Evolutionary conservation across 257 asterid genomes (phyloP), one percentile per base, ranked within the genome.

Genomic region (Petunia secreta): DNA sequence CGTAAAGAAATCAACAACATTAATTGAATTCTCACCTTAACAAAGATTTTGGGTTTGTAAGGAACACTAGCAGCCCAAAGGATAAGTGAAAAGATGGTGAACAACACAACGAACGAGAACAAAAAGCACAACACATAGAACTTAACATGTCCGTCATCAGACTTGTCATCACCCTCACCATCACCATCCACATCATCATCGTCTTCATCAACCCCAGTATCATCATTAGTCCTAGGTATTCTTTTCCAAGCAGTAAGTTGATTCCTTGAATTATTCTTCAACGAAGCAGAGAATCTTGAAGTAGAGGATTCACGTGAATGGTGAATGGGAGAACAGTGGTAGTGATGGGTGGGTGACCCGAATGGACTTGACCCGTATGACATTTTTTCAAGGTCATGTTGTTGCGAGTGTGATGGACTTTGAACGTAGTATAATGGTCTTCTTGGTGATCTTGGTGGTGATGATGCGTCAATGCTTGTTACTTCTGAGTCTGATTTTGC

Each of bases 281-380:
- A 57, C 8, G 97, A 89, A 48, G 91, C 97, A 1, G 97, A 91
- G 92, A 87, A 93, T 38, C 97, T 76, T 0, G 97, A 93, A 13
- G 97, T 95, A 36, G 98, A 95, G 2, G 98, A 95, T 77, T 95
- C 98, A 8, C 98, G 87, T 2, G 98, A 95, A 87, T 95, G 98
- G 91, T 95, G 97, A 65, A 92, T 91, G 46, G 98, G 98, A 1
- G 98, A 94, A 81, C 96, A 94, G 81, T 94, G 96, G 69, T 86
- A 89, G 7, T 81, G 83, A 69, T 92, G 97, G 69, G 92, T 8
- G 1, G 98, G 98, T 0, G 98, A 93, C n/a, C 91, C 97, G 75
- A 88, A 89, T 0, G 98, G 98, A 50, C 95, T 93, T 8, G 97
- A 95, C 38, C 93, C 91, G 85, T 83, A 91, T 1, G 98, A 95